Conservation (phyloP, 345 rosid species). For the Brassica carinata region DNA sequence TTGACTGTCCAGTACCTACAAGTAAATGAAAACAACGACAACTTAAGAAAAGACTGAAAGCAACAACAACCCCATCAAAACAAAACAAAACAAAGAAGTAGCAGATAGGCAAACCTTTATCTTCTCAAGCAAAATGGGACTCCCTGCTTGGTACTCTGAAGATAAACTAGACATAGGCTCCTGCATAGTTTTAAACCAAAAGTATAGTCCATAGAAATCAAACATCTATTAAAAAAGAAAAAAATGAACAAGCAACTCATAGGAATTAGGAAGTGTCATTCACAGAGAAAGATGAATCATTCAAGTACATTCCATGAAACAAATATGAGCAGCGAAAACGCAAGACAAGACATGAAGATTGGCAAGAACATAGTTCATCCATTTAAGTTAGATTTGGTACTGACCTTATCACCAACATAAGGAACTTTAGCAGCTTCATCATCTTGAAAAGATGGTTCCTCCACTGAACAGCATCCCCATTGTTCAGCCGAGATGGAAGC, state of each 20-base stretch:
- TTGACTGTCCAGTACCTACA: conserved; percentile 69
- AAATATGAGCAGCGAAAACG: not conserved
- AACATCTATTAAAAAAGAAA: not conserved
- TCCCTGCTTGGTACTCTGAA: conserved; percentile 86
- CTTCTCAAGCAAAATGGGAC: conserved; percentile 87
- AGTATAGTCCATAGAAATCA: not conserved
- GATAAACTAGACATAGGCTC: conserved; percentile 84
- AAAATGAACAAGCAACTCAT: conserved; percentile 9
- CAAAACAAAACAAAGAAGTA: not conserved
- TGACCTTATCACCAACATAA: conserved; percentile 84
- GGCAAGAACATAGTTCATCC: not conserved
- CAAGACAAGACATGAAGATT: not conserved
- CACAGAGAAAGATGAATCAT: not conserved
- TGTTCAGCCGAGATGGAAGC: conserved; percentile 41
- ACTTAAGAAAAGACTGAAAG: not conserved
- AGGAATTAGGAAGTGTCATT: not conserved
- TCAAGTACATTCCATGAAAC: not conserved
- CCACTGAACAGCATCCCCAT: conserved; percentile 52
- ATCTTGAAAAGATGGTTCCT: conserved; percentile 58
- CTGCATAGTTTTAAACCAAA: conserved; percentile 47
- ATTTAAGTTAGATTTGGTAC: not conserved
- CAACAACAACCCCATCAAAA: not conserved
- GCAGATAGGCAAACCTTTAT: conserved; percentile 62
- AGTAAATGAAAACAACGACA: conserved; percentile 6
- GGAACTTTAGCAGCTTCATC: conserved; percentile 67